phyloP scores from a whole-genome alignment of 2,329 filamentous ascomycete genomes.

The Thielaviopsis musarum region DNA sequence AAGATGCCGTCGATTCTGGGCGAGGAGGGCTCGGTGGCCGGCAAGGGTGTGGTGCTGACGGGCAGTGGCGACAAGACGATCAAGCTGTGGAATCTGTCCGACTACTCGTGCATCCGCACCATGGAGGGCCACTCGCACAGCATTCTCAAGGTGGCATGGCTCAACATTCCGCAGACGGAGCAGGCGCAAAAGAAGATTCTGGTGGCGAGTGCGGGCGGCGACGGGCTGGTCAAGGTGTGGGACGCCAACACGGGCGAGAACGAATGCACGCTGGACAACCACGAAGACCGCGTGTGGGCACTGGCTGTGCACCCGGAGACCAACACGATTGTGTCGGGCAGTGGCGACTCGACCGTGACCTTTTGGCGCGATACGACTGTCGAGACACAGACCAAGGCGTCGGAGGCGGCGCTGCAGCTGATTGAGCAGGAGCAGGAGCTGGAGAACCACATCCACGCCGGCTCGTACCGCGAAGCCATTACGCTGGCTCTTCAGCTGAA shows the following conservation, averaged over 20 bases:
- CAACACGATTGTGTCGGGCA: constrained; percentile 72
- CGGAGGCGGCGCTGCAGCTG: constrained; percentile 56
- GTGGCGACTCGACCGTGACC: constrained; percentile 79
- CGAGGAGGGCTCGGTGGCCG: constrained; percentile 54
- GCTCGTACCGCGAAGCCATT: constrained; percentile 85
- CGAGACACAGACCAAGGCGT: constrained; percentile 58
- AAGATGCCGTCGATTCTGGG: constrained; percentile 58
- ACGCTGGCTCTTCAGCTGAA: constrained; percentile 83
- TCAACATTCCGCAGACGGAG: constrained; percentile 34
- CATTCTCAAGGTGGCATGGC: constrained; percentile 84
- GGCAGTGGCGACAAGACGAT: constrained; percentile 93
- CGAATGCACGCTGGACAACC: constrained; percentile 85
- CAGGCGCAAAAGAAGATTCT: constrained; percentile 43
- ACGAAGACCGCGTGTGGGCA: constrained; percentile 91
- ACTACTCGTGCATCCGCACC: constrained; percentile 83
- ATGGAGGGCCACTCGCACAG: constrained; percentile 96
- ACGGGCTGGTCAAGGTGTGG: constrained; percentile 95
- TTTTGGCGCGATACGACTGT: constrained; percentile 92
- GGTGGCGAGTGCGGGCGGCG: constrained; percentile 76
- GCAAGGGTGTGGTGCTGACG: constrained; percentile 70
- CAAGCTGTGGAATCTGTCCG: constrained; percentile 82
- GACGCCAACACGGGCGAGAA: constrained; percentile 71
- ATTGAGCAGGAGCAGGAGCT: constrained; percentile 91
- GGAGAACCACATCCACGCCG: constrained; percentile 77
- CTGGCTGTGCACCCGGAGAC: constrained; percentile 53